phyloP scores from a whole-genome alignment of 371 early-diverging fungal species.

The Batrachochytrium dendrobatidis region DNA sequence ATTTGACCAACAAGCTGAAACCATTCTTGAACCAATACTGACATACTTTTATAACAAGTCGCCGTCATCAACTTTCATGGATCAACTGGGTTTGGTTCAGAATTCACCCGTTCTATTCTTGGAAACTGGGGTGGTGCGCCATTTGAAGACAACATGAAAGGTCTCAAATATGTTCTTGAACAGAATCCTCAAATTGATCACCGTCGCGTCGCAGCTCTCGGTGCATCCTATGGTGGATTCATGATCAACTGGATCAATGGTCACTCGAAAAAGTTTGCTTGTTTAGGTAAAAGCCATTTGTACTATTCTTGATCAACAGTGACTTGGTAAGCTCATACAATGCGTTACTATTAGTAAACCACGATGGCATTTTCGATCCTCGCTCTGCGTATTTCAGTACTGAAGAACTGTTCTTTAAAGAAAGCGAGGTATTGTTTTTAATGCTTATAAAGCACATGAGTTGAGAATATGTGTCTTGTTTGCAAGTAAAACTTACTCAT shows the following conservation, averaged over 20 bases:
- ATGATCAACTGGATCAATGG: slow-evolving; percentile 77
- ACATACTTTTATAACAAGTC: slow-evolving; percentile 23
- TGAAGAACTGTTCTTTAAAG: slow-evolving; percentile 77
- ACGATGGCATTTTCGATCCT: slow-evolving; percentile 75
- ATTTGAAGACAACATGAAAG: slow-evolving; percentile 64
- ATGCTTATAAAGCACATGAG: too few species aligned
- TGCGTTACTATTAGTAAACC: slow-evolving; percentile 36
- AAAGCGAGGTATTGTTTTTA: too few species aligned
- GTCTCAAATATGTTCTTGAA: slow-evolving; percentile 59
- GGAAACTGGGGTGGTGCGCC: slow-evolving; percentile 75
- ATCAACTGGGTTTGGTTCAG: slow-evolving; percentile 76
- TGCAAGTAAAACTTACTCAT: too few species aligned
- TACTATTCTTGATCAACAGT: too few species aligned
- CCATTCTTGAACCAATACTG: background rate
- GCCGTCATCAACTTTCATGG: slow-evolving; percentile 75
- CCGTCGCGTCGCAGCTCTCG: slow-evolving; percentile 57
- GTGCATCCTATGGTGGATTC: slow-evolving; percentile 79
- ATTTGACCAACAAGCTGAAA: background rate
- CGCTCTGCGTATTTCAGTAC: slow-evolving; percentile 60
- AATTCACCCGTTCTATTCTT: slow-evolving; percentile 63
- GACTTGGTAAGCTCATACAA: background rate
- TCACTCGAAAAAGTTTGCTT: slow-evolving; percentile 60
- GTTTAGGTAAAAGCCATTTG: slow-evolving; percentile 38
- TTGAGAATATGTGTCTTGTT: too few species aligned
- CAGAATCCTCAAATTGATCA: slow-evolving; percentile 54